Conservation (phyloP, 768 basidiomycete species). For the Phanerodontia chrysosporium region DNA sequence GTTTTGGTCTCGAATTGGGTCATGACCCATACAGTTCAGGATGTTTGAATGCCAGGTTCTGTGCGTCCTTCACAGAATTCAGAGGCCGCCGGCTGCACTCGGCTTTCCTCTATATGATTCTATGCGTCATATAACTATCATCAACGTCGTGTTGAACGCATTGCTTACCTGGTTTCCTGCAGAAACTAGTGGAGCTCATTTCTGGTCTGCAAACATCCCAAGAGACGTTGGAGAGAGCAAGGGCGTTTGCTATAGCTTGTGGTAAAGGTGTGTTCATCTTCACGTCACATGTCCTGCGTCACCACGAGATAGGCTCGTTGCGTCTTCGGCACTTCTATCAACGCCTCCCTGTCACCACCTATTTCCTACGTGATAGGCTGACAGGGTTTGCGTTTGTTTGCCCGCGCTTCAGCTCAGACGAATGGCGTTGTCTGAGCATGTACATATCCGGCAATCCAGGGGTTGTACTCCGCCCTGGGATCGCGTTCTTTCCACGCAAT, state of each 20-base stretch:
- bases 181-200: slow-evolving; percentile 94
- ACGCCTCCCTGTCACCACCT: background rate
- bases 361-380: background rate
- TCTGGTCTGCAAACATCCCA: slow-evolving; percentile 86
- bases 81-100: background rate
- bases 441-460: background rate
- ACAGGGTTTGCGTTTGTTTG: background rate
- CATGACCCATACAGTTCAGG: background rate
- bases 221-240: slow-evolving; percentile 70
- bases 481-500: background rate
- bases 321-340: background rate
- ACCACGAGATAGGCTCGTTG: background rate
- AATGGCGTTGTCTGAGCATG: background rate
- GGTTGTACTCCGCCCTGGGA: background rate
- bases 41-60: background rate
- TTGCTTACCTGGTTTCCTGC: background rate
- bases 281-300: background rate
- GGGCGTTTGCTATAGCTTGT: slow-evolving; percentile 80
- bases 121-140: background rate
- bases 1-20: background rate
- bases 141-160: background rate
- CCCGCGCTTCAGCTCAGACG: background rate
- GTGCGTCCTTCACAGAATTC: background rate
- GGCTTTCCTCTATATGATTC: background rate
- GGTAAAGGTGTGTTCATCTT: slow-evolving; percentile 64